Evolutionary conservation across 345 rosid species (phyloP), one percentile per base, ranked within the genome.

Genomic region (Hibiscus tridactylites): DNA sequence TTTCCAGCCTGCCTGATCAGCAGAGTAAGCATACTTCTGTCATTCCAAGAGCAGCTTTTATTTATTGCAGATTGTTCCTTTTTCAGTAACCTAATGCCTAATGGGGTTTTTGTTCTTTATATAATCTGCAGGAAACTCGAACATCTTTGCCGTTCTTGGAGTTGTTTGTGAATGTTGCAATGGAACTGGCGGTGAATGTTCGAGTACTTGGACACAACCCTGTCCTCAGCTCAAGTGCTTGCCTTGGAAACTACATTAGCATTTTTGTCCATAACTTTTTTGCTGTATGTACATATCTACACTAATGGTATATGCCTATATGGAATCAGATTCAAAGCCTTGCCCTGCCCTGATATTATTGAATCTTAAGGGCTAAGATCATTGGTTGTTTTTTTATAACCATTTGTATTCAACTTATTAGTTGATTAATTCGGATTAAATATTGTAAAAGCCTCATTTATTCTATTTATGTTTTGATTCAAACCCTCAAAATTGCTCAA

Each of bases 81-180:
- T 50, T 31, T 9, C 42, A 16, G 44, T 49, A 2, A 11, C 15
- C 42, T 68, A n/a, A 61, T 63, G 58, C 21, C 52, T 47, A 10
- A 47, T 47, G 52, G 5, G 52, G 0, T 39, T 16, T n/a, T 47
- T 28, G 19, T 15, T 15, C 37, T 26, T 33, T 19, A 11, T 9
- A 0, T 53, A 3, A 68, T 10, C 50, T 26, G 39, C 24, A 84
- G 92, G 73, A 10, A 74, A 72, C 59, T 61, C 84, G 0, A 82
- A 83, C 76, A 15, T 83, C 7, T 75, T 83, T 39, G 79, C 75
- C 9, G 84, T 83, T 3, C 82, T 88, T 1, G 93, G 93, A 61
- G 74, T 88, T 56, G 78, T 78, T 9, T 88, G 93, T 76, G 81
- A 88, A 80, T 88, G 93, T 28, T 88, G 93, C 58, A 83, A 88